Base-by-base conservation (phyloP, 352 stramenopile species). In the Blastocystis hominis region DNA sequence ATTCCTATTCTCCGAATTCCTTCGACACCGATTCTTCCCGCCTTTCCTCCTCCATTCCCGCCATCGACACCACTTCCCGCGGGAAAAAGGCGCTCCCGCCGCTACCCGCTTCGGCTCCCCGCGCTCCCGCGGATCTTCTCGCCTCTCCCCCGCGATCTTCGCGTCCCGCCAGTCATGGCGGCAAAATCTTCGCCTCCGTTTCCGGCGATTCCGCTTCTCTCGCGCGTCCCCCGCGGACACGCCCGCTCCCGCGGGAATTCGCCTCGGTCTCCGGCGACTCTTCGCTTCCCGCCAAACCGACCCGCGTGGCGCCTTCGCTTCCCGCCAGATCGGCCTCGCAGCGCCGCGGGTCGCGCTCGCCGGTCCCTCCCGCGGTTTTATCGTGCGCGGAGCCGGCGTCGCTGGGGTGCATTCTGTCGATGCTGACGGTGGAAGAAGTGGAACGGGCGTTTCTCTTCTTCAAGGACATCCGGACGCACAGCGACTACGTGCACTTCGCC, bases 381-480 rank as follows among this genome's bases (percentile, higher is more conserved):
- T 30, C 24, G 24, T 30, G 24, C 24, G 24, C 24, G 24, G 24
- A 30, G 24, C 24, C 24, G 24, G 24, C 24, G 6, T 64, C 13
- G 5, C 62, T 55, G 24, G 72, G 72, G 24, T 59, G n/a, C 40
- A 40, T 64, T 38, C 30, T 34, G 0, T n/a, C 30, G 17, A n/a
- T 64, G 17, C 34, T 84, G 1, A 84, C 72, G 9, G 72, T 84
- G 20, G 72, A 84, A 2, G 72, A 63, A 24, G 44, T 66, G 47
- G 50, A 84, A 36, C 72, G 72, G 10, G 50, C 50, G 10, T 68
- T 84, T 30, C 36, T 9, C 15, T 84, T 69, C 72, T 84, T 84
- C 55, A 40, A 30, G 56, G 54, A 84, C n/a, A 40, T 84, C 3
- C 36, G 72, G 24, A 66, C 20, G 9, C 72, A 10, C 4, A 47